Percentiles rank a stretch among this genome's conserved stretches.
Evolutionary conservation across 2,329 filamentous ascomycete species (phyloP).

Genomic region (Rhynchosporium graminicola): DNA sequence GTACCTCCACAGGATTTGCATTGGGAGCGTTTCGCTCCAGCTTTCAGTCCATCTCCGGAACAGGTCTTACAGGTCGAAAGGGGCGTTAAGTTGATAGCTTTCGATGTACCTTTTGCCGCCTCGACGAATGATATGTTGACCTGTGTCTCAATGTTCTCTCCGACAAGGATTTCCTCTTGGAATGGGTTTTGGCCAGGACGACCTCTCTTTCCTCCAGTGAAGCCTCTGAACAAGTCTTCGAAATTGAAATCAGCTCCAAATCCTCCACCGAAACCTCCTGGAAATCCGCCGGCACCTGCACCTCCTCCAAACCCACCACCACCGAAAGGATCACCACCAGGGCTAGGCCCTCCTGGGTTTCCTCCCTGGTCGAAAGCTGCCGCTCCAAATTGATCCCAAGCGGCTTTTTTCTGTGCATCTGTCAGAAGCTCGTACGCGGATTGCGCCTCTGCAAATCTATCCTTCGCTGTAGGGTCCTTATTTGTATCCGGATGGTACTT

Average conservation of each 20-base stretch:
- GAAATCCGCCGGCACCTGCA: slow-evolving; percentile 59
- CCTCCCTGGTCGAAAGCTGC: slow-evolving; percentile 79
- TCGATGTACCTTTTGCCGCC: slow-evolving; percentile 85
- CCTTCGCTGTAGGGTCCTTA: slow-evolving; percentile 90
- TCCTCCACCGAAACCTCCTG: slow-evolving; percentile 57
- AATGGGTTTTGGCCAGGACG: slow-evolving; percentile 66
- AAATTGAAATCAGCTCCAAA: slow-evolving; percentile 90
- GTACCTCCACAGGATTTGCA: slow-evolving; percentile 85
- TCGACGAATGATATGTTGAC: slow-evolving; percentile 94
- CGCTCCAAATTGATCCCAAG: slow-evolving; percentile 87
- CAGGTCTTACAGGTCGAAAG: slow-evolving; percentile 81
- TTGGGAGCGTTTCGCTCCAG: slow-evolving; percentile 69
- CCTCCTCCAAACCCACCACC: slow-evolving; percentile 23
- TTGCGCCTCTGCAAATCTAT: slow-evolving; percentile 91
- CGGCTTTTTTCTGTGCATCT: slow-evolving; percentile 88
- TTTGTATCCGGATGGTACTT: slow-evolving; percentile 98
- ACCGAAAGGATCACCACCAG: slow-evolving; percentile 44
- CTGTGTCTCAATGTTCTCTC: slow-evolving; percentile 94
- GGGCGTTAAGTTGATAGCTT: slow-evolving; percentile 85
- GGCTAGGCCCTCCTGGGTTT: slow-evolving; percentile 47
- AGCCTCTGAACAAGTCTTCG: slow-evolving; percentile 91
- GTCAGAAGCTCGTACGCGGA: slow-evolving; percentile 91
- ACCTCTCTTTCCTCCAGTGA: slow-evolving; percentile 56
- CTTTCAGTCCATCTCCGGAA: slow-evolving; percentile 79
- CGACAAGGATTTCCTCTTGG: slow-evolving; percentile 78